Percentiles rank a stretch among this genome's conserved stretches.
Conservation (phyloP, 2,329 filamentous ascomycete species). For the Pseudogymnoascus verrucosus region DNA sequence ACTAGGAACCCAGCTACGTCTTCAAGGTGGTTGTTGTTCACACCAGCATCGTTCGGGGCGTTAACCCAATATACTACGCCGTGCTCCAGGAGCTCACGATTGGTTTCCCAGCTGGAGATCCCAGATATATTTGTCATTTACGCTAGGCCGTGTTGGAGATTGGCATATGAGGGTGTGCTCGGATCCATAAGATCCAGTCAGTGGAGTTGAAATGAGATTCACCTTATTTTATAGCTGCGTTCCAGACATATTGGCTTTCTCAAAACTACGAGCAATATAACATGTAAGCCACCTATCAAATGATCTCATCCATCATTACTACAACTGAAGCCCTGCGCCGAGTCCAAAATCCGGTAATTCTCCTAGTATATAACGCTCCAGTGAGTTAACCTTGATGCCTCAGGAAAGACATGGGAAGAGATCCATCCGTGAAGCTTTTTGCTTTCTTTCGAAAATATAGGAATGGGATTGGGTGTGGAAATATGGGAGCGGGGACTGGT, state of each 20-base stretch:
- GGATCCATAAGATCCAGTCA: not conserved
- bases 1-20: not conserved
- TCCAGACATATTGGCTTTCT: not conserved
- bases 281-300: not conserved
- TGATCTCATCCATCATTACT: not conserved
- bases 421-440: not conserved
- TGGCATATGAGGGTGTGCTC: not conserved
- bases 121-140: not conserved
- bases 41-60: not conserved
- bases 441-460: not conserved
- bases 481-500: not conserved
- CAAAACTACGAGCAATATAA: not conserved
- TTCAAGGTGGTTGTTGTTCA: not conserved
- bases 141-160: not conserved
- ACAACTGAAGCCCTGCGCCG: not conserved
- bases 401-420: not conserved
- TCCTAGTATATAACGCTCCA: not conserved
- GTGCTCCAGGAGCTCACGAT: not conserved
- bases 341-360: not conserved
- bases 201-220: not conserved
- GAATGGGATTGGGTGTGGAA: not conserved
- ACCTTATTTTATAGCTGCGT: not conserved
- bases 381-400: not conserved
- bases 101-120: not conserved
- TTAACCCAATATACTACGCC: not conserved